Base-by-base conservation (phyloP, 2,329 filamentous ascomycete species). In the Hypomyces perniciosus region DNA sequence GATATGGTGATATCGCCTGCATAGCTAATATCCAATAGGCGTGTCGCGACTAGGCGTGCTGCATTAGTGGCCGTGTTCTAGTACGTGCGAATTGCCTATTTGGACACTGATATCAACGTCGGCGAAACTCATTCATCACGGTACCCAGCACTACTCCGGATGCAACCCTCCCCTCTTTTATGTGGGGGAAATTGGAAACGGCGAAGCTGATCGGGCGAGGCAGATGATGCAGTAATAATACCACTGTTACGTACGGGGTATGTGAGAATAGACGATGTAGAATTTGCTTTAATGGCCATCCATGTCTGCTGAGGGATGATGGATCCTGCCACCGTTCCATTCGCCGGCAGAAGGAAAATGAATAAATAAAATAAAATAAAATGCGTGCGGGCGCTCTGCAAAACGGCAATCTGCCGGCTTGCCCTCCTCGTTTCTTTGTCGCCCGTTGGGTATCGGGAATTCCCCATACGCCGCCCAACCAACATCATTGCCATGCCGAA, bases 1-100 rank as follows among this genome's bases (percentile, higher is more conserved):
- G 20, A 20, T 20, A 20, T 20, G 20, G 20, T 20, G 20, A 20
- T 20, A 20, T 20, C 20, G 20, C 20, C 20, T 20, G 20, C 20
- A 20, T 20, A 20, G 2, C 20, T 20, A 20, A 20, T 20, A 20
- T 20, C 20, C 20, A 20, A 20, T 3, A 20, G 20, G 20, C 20
- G 20, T n/a, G 6, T 8, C 39, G 44, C 41, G 6, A 31, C 28
- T 41, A 9, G n/a, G 9, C 29, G 28, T 28, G 27, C 41, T 50
- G 47, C 47, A 50, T 50, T 50, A 50, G 47, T 31, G 40, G 27
- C 31, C 12, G 29, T 12, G 26, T 13, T 28, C 35, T 30, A 26
- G 13, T 1, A 35, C 33, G 42, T 44, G 30, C 8, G 30, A 7
- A 39, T 44, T 50, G 26, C 47, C 47, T 45, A 38, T 50, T 50